A percentile compares a stretch with the other conserved stretches of the same genome.
phyloP scores from a whole-genome alignment of 306 rosid genomes.

The Citrullus colocynthis region DNA sequence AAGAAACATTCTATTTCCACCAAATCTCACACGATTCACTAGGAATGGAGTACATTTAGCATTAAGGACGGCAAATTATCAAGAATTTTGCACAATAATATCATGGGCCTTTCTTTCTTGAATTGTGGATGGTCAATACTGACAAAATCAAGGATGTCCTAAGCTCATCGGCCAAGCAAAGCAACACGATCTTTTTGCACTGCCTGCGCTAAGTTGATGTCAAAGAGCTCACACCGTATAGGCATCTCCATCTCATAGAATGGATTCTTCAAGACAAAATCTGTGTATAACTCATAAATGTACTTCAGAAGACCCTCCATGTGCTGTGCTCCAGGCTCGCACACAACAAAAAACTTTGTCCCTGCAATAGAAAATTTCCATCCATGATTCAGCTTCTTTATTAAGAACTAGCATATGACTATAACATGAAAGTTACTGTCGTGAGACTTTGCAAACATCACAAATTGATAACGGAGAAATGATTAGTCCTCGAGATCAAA shows the following conservation, averaged over 20 bases:
- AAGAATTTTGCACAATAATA: neutral
- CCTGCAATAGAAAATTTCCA: conserved; percentile 28
- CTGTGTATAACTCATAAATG: conserved; percentile 68
- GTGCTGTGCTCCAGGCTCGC: conserved; percentile 68
- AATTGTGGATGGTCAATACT: neutral
- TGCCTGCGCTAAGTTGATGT: conserved; percentile 56
- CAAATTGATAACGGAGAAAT: no score
- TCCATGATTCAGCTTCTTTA: neutral
- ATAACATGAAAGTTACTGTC: neutral
- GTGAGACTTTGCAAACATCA: neutral
- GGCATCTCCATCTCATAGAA: conserved; percentile 99
- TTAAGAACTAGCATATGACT: neutral
- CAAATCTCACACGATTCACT: neutral
- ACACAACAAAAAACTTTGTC: conserved; percentile 76
- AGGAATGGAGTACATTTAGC: neutral
- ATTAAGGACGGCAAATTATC: neutral
- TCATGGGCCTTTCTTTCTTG: neutral
- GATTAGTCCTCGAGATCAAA: neutral
- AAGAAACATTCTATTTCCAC: neutral
- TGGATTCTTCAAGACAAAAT: conserved; percentile 87
- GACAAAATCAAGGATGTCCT: neutral
- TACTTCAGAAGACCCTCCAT: conserved; percentile 71
- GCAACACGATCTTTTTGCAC: conserved; percentile 82
- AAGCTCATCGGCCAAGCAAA: conserved; percentile 49
- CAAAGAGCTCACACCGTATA: conserved; percentile 84